Base-by-base conservation (phyloP, 495 filamentous ascomycete genomes). In the Hypoxylon perforatum region DNA sequence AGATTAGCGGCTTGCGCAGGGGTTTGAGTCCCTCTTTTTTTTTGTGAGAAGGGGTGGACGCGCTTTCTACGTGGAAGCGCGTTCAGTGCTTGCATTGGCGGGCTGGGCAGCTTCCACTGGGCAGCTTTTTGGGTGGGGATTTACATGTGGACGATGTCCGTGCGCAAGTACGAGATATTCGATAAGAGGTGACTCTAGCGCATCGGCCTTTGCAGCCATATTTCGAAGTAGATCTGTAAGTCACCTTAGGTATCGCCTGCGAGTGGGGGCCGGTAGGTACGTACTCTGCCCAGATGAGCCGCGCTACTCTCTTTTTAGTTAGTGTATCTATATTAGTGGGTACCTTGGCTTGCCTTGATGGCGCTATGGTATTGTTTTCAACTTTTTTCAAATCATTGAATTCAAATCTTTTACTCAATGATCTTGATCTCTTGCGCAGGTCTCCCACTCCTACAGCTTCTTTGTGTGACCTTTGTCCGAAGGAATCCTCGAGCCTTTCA, bases 31-130 rank as follows among this genome's bases (percentile, higher is more conserved):
- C 25, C 65, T 50, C 12, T 50, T 19, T 21, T 60, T 69, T 63
- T 57, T 63, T 55, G 17, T 45, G 33, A 45, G 23, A 66, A 60
- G 52, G 44, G 61, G 56, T 56, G 60, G 62, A 74, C 69, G 72
- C 72, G 72, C 67, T 61, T 65, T 57, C 33, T 58, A 28, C 35
- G 19, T 18, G 39, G 60, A 70, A 65, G 67, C 72, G 72, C 72
- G 69, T 74, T 74, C 69, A 74, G 72, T 74, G 72, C 62, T 74
- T 74, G 72, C 72, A 72, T 67, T 30, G 47, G 63, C n/a, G 14
- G 39, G 39, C 15, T 11, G 35, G 5, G 14, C 35, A n/a, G 3
- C 10, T n/a, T 38, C 10, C 14, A 38, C 35, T 11, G 9, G 35
- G 3, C n/a, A n/a, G n/a, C n/a, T n/a, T n/a, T n/a, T n/a, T n/a